phyloP scores from a whole-genome alignment of 352 stramenopile species.

The Phytophthora meadii region DNA sequence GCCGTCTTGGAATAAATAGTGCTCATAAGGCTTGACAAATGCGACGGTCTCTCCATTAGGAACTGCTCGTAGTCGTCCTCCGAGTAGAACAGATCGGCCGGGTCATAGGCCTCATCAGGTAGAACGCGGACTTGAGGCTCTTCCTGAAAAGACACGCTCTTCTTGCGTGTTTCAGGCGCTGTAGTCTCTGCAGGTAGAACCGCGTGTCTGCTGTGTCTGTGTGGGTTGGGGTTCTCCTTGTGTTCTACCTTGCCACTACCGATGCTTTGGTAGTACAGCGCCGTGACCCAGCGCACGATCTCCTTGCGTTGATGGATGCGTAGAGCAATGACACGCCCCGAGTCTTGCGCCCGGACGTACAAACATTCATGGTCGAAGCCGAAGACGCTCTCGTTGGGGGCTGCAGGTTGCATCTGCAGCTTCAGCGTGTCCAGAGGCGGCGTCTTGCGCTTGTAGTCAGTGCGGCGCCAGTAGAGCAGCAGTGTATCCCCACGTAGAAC shows the following conservation, averaged over 20 bases:
- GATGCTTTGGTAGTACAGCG: conserved; percentile 69
- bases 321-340: conserved; percentile 48
- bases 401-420: conserved; percentile 48
- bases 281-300: conserved; percentile 68
- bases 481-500: conserved; percentile 51
- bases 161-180: conserved; percentile 30
- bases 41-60: conserved; percentile 50
- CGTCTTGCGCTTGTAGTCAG: conserved; percentile 64
- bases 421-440: conserved; percentile 49
- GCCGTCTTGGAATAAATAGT: conserved; percentile 64
- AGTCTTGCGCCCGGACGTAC: conserved; percentile 57
- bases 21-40: conserved; percentile 55
- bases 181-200: conserved; percentile 10
- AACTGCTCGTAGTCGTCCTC: conserved; percentile 67
- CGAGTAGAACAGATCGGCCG: conserved; percentile 63
- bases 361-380: conserved; percentile 69
- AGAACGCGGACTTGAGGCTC: conserved; percentile 58
- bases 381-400: conserved; percentile 61
- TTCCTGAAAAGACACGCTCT: conserved; percentile 65
- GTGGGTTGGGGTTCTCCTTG: not conserved
- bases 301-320: conserved; percentile 71
- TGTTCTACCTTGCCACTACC: conserved; percentile 12
- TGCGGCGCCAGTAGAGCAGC: conserved; percentile 60
- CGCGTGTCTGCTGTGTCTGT: conserved; percentile 22
- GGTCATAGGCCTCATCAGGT: conserved; percentile 52